These are phyloP conservation scores for Skeletonema tropicum DNA, from an alignment of 108 stramenopile genomes.

Conservation along the genomic window DNA sequence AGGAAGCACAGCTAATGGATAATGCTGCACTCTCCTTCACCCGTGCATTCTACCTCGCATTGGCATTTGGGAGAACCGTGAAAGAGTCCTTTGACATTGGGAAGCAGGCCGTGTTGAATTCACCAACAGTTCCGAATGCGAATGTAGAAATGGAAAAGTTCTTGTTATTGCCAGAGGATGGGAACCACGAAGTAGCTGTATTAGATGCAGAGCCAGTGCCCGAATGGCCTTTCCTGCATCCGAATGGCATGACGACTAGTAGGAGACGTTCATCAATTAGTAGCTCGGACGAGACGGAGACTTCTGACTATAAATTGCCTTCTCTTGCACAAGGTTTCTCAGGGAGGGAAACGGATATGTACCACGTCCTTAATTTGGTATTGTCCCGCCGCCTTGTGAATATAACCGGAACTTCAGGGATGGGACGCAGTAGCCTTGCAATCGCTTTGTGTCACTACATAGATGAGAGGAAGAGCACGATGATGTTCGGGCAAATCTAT, in stretches of 20 bases:
- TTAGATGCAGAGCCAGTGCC: conserved; percentile 68
- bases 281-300: conserved; percentile 43
- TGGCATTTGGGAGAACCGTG: conserved; percentile 83
- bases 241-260: conserved; percentile 9
- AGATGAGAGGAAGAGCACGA: conserved; percentile 66
- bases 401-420: conserved; percentile 66
- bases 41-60: conserved; percentile 79
- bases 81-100: conserved; percentile 85
- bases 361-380: conserved; percentile 61
- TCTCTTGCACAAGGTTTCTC: conserved; percentile 82
- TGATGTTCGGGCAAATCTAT: conserved; percentile 61
- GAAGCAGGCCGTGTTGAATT: conserved; percentile 74
- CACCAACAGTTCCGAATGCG: conserved; percentile 68
- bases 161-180: conserved; percentile 77
- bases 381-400: conserved; percentile 71
- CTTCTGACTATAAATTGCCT: conserved; percentile 73
- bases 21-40: conserved; percentile 86
- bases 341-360: conserved; percentile 85
- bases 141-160: conserved; percentile 83
- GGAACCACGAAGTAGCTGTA: conserved; percentile 82
- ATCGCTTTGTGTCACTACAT: conserved; percentile 81
- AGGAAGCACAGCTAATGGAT: conserved; percentile 85
- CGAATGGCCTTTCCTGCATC: conserved; percentile 58
- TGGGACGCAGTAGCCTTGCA: conserved; percentile 77
- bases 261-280: conserved; percentile 37